Evolutionary conservation across 73 alveolate genomes (phyloP), one percentile per base, ranked within the genome.

Genomic region (Effrenium voratum): DNA sequence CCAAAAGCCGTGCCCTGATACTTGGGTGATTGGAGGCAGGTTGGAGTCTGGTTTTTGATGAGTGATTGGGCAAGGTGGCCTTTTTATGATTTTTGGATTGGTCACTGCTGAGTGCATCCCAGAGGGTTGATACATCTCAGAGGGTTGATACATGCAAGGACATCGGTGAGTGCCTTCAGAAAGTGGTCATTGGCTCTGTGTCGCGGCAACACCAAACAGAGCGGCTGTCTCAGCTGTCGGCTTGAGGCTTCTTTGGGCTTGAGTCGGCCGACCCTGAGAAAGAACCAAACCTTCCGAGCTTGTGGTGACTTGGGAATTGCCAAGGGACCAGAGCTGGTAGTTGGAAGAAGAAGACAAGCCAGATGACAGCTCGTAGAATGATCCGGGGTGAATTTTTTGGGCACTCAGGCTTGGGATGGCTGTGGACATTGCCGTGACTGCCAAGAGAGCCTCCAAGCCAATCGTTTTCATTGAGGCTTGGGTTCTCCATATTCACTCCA

Each of bases 361-460:
- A 10, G 84, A 19, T 15, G 30, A 41, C 43, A 24, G 63, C 66
- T 1, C 49, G 66, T 28, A 38, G 91, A n/a, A n/a, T n/a, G n/a
- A n/a, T n/a, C n/a, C n/a, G n/a, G n/a, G n/a, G n/a, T n/a, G n/a
- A n/a, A n/a, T n/a, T n/a, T n/a, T n/a, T n/a, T n/a, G n/a, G n/a
- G n/a, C n/a, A n/a, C n/a, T n/a, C 36, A 90, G 96, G 96, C 96
- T 90, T 15, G 96, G 96, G 6, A 90, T 90, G 96, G 96, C 96
- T 1, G 96, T 90, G 24, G 96, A 90, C 75, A 66, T 90, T 26
- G 96, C 96, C 19, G 96, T 90, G 75, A 63, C 82, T 28, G 49
- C 73, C 44, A 90, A 90, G 73, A 90, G 75, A 41, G 96, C 87
- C 77, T 55, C 81, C 87, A 63, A 52, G 38, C 96, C 96, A 22